phyloP scores from a whole-genome alignment of 2,329 filamentous ascomycete species.

The Aureobasidium namibiae region DNA sequence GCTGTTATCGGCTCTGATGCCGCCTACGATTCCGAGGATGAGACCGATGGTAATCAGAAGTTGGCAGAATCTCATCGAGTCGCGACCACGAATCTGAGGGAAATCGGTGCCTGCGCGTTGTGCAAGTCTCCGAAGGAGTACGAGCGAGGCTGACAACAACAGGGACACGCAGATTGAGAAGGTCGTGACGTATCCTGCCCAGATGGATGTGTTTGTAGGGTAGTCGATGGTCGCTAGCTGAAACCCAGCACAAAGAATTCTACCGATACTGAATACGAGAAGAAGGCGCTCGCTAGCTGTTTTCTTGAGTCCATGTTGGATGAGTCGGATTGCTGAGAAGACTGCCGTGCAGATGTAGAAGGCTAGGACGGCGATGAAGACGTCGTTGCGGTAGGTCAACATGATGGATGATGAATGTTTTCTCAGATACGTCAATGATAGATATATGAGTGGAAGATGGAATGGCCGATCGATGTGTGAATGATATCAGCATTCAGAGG shows the following conservation, averaged over 20 bases:
- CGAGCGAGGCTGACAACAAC: constrained; percentile 20
- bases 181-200: constrained; percentile 21
- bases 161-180: constrained; percentile 22
- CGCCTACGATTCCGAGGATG: constrained; percentile 22
- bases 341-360: constrained; percentile 17
- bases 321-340: background rate
- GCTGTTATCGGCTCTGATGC: constrained; percentile 11
- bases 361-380: constrained; percentile 21
- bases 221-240: constrained; percentile 20
- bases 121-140: constrained; percentile 19
- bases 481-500: background rate
- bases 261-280: constrained; percentile 19
- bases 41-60: constrained; percentile 19
- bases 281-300: constrained; percentile 22
- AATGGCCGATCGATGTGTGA: background rate
- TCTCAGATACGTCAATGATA: background rate
- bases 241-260: constrained; percentile 22
- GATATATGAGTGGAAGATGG: background rate
- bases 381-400: constrained; percentile 15
- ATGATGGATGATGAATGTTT: background rate
- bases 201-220: constrained; percentile 8
- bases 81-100: background rate
- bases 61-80: constrained; percentile 19
- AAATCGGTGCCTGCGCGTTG: constrained; percentile 15
- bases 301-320: constrained; percentile 21